Percentiles rank a stretch among this genome's conserved stretches.
Evolutionary conservation across 768 basidiomycete species (phyloP).

Genomic region (Russula emetica): DNA sequence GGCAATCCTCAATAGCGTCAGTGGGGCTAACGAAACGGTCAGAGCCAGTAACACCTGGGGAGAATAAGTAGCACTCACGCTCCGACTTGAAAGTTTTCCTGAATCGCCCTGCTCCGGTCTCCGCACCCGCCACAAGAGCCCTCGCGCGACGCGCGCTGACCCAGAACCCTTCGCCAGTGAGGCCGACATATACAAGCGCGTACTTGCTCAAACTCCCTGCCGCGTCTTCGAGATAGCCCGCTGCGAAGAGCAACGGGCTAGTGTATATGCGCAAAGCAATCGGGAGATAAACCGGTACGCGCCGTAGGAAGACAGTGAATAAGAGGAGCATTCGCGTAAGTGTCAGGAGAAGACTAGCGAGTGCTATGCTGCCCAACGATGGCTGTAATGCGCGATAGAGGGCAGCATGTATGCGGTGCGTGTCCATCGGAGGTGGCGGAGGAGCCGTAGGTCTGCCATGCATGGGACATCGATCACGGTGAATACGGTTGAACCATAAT

Average conservation of each 20-base stretch:
- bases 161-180: slow-evolving; percentile 52
- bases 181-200: slow-evolving; percentile 50
- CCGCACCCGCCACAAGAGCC: slow-evolving; percentile 53
- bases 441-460: slow-evolving; percentile 32
- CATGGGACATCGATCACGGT: slow-evolving; percentile 3
- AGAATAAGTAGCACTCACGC: slow-evolving; percentile 41
- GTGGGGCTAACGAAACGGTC: slow-evolving; percentile 42
- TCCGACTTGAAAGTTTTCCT: slow-evolving; percentile 52
- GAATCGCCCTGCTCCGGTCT: slow-evolving; percentile 43
- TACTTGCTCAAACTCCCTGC: slow-evolving; percentile 57
- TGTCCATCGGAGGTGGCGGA: slow-evolving; percentile 48
- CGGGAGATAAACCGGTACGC: slow-evolving; percentile 52
- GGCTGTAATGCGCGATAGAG: slow-evolving; percentile 75
- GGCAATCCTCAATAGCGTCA: slow-evolving; percentile 70
- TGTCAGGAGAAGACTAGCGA: slow-evolving; percentile 75
- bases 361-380: slow-evolving; percentile 73
- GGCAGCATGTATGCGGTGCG: slow-evolving; percentile 72
- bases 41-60: background rate
- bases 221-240: slow-evolving; percentile 42
- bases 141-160: slow-evolving; percentile 51
- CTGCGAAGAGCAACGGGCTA: slow-evolving; percentile 40
- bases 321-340: slow-evolving; percentile 56
- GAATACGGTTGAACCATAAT: slow-evolving; percentile 1
- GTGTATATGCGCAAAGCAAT: slow-evolving; percentile 41
- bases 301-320: slow-evolving; percentile 47